These are phyloP conservation scores for Eremochloa ophiuroides DNA, from an alignment of 176 grass and related monocot genomes.

Conservation along the genomic window DNA sequence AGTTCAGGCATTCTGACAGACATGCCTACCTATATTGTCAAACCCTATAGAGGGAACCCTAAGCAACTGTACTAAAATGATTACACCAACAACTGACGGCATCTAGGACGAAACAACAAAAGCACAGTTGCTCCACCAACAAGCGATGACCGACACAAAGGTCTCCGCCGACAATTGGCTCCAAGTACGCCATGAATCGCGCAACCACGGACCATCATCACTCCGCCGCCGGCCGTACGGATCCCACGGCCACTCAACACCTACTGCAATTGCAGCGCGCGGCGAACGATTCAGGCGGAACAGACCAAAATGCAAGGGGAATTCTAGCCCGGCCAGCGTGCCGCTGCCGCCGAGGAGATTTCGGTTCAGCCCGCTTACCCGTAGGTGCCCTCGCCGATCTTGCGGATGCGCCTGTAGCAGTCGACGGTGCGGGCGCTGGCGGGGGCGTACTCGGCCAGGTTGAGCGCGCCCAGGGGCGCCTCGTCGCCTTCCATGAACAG, in stretches of 20 bases:
- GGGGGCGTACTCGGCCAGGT: conserved; percentile 48
- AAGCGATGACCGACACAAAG: not conserved
- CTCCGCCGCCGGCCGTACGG: not conserved
- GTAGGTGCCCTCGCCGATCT: conserved; percentile 84
- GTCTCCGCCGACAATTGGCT: not conserved
- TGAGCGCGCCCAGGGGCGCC: conserved; percentile 48
- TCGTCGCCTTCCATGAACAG: conserved; percentile 38
- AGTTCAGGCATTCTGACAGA: not conserved
- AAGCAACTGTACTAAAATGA: not conserved
- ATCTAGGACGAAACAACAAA: not conserved
- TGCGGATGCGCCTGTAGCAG: conserved; percentile 77
- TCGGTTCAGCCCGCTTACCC: conserved; percentile 28
- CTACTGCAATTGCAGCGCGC: not conserved
- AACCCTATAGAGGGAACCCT: conserved; percentile 5
- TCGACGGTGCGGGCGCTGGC: conserved; percentile 63
- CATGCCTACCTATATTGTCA: not conserved
- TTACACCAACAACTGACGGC: not conserved
- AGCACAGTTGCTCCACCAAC: not conserved
- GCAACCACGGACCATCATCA: not conserved
- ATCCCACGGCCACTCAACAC: conserved; percentile 1
- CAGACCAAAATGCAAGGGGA: not conserved
- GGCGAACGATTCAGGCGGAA: not conserved
- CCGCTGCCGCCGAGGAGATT: not conserved
- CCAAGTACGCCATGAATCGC: not conserved
- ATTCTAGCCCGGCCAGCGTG: not conserved